These are phyloP conservation scores for Aspergillus niger DNA, from an alignment of 2,329 filamentous ascomycete genomes.

Conservation along the genomic window DNA sequence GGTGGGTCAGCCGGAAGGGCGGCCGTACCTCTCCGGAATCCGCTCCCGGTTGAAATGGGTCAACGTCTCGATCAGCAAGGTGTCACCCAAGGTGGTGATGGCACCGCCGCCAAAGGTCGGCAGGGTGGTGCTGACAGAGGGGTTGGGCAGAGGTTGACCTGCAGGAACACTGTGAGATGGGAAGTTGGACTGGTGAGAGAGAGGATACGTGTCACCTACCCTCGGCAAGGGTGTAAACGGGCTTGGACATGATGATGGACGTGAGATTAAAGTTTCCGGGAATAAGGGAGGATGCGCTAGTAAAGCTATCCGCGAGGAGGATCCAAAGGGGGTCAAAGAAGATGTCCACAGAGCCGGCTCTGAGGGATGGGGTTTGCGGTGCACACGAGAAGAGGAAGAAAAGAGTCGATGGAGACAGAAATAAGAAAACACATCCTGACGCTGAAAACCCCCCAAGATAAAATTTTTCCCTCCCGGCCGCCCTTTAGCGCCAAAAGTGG, in stretches of 20 bases:
- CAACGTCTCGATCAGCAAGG: constrained; percentile 8
- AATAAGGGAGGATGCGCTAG: neutral
- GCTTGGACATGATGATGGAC: constrained; percentile 7
- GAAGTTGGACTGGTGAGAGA: neutral
- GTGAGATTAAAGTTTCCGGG: neutral
- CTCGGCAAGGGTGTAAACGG: constrained; percentile 7
- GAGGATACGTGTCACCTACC: neutral
- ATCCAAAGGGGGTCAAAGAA: neutral
- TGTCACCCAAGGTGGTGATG: constrained; percentile 8
- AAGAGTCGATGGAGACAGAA: neutral
- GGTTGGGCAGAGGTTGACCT: constrained; percentile 5
- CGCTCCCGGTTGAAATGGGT: constrained; percentile 9
- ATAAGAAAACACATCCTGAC: neutral
- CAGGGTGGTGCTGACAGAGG: constrained; percentile 7
- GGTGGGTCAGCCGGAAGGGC: neutral
- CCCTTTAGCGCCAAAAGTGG: constrained; percentile 7
- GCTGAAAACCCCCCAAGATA: neutral
- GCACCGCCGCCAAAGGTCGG: constrained; percentile 10
- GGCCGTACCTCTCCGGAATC: constrained; percentile 6
- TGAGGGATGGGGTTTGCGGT: neutral
- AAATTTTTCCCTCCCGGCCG: neutral
- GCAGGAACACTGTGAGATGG: neutral
- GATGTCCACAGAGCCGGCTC: neutral
- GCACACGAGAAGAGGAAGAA: neutral
- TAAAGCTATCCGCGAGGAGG: neutral